Evolutionary conservation across 805 yeast genomes (phyloP), one percentile per base, ranked within the genome.

Genomic region (Saccharomycopsis fermentans): DNA sequence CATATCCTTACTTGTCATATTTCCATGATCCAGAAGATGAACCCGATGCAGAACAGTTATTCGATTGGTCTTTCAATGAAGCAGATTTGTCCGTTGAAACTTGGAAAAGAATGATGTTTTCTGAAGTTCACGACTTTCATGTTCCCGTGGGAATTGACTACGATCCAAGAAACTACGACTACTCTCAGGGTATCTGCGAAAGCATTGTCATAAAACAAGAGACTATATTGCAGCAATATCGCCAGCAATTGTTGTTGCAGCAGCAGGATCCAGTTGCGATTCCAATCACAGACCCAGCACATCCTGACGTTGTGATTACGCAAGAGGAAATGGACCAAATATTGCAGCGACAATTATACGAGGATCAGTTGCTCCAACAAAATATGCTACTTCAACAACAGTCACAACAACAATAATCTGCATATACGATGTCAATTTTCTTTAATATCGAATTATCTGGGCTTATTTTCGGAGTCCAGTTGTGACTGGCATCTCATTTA

Each of bases 101-200:
- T 14, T 92, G 99, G 99, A 84, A 96, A 74, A 96, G 90, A 19
- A 92, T 94, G 98, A 92, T 94, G 96, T 94, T 94, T 74, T 86
- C 96, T 56, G 99, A 92, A 73, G 94, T 92, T 62, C 77, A 94
- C 65, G 97, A 92, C 70, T 92, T 90, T n/a, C 56, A 54, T 54
- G 50, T 43, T 21, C 56, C 39, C 4, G 40, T 19, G 8, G 55
- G 53, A 37, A 56, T 60, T n/a, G 36, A 16, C 17, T 55, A 54
- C 24, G 57, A 58, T 40, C 51, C 48, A 9, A 37, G 43, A 21
- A 40, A 53, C 17, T 58, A 54, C 39, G 50, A 55, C 32, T 60
- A 60, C 34, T 27, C 54, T 26, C 53, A 52, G n/a, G 63, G 63
- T 6, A 52, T 60, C 24, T 47, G 53, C 29, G 63, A 60, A 40